These are phyloP conservation scores for Leishmania martiniquensis DNA, from an alignment of 208 protist species.

Conservation along the genomic window DNA sequence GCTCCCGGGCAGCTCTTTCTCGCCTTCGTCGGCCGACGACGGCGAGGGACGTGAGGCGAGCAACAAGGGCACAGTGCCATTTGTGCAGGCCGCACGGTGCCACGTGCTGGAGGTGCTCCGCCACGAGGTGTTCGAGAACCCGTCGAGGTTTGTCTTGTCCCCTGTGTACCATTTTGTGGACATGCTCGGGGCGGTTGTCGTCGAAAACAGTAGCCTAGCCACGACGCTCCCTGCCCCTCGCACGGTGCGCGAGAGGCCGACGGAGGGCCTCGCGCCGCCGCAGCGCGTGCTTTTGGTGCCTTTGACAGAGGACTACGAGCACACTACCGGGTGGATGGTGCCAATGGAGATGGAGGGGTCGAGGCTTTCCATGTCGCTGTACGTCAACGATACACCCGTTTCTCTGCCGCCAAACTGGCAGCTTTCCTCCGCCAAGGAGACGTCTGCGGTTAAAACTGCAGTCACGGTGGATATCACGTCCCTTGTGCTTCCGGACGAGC, in stretches of 20 bases:
- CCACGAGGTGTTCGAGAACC: conserved; percentile 72
- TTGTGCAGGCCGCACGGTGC: conserved; percentile 42
- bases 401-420: conserved; percentile 55
- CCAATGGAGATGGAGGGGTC: conserved; percentile 56
- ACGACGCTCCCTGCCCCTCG: conserved; percentile 65
- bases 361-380: conserved; percentile 59
- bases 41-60: neutral
- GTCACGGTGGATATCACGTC: conserved; percentile 65
- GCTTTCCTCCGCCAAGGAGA: conserved; percentile 65
- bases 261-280: conserved; percentile 44
- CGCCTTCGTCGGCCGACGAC: neutral
- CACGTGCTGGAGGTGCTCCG: conserved; percentile 67
- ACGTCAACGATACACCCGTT: conserved; percentile 59
- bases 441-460: conserved; percentile 59
- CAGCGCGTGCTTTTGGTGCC: conserved; percentile 76
- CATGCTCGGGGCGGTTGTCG: conserved; percentile 72
- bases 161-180: conserved; percentile 73
- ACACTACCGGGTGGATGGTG: conserved; percentile 76
- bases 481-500: conserved; percentile 23
- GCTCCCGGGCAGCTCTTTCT: neutral
- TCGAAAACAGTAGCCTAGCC: conserved; percentile 52
- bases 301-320: conserved; percentile 52
- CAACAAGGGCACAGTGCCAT: conserved; percentile 7
- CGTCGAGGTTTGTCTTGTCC: conserved; percentile 55
- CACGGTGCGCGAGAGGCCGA: conserved; percentile 40